A percentile compares a stretch with the other conserved stretches of the same genome.
Conservation (phyloP, 2,329 filamentous ascomycete genomes). For the Aureobasidium uvarum region DNA sequence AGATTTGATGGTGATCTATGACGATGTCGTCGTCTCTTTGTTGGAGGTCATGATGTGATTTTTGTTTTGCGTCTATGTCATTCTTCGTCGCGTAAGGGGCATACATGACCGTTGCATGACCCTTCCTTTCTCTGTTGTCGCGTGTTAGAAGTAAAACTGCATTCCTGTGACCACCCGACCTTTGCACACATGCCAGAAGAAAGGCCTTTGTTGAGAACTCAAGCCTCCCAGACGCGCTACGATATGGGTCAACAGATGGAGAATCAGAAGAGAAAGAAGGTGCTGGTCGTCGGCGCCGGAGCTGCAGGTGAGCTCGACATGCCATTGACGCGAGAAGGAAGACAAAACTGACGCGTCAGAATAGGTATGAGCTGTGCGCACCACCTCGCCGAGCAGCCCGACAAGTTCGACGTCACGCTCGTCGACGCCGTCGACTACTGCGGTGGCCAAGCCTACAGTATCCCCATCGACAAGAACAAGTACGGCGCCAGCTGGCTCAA, state of each 20-base stretch:
- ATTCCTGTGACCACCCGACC: background rate
- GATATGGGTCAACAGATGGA: constrained; percentile 40
- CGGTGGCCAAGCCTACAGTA: constrained; percentile 61
- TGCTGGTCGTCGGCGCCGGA: constrained; percentile 62
- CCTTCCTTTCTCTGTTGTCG: background rate
- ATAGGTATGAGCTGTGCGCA: constrained; percentile 63
- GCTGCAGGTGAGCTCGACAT: constrained; percentile 57
- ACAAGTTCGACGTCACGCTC: constrained; percentile 64
- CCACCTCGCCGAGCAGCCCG: constrained; percentile 63
- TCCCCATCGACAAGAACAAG: constrained; percentile 55
- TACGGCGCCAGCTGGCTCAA: constrained; percentile 61
- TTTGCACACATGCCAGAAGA: constrained; percentile 22
- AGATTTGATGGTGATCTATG: constrained; percentile 15
- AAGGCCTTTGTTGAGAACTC: constrained; percentile 27
- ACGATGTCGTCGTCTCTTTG: constrained; percentile 15
- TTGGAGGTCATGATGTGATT: constrained; percentile 17
- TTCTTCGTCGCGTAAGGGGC: background rate
- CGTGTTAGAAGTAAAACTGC: background rate
- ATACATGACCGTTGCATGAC: background rate
- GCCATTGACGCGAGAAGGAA: constrained; percentile 31
- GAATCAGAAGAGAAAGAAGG: constrained; percentile 46
- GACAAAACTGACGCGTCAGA: constrained; percentile 19
- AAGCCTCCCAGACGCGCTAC: constrained; percentile 38
- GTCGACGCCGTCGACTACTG: constrained; percentile 59
- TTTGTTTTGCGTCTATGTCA: background rate